These are phyloP conservation scores for Phytophthora palmivora DNA, from an alignment of 352 stramenopile genomes.

Conservation along the genomic window DNA sequence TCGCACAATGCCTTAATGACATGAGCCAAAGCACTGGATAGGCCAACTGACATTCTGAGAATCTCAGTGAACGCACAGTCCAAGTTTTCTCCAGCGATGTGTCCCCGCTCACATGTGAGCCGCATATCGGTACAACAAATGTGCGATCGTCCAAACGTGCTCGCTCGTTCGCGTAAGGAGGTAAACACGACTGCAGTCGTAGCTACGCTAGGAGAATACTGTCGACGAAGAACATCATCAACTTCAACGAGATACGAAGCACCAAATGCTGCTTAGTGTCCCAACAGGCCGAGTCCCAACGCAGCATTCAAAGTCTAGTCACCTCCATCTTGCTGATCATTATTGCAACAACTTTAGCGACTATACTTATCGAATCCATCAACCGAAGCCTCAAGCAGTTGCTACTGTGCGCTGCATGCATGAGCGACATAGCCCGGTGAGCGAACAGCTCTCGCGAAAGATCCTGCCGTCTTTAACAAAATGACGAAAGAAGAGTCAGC, in stretches of 20 bases:
- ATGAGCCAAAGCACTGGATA: neutral
- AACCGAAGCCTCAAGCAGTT: neutral
- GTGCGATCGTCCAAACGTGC: constrained; percentile 15
- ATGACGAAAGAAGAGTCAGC: neutral
- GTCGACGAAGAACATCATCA: constrained; percentile 4
- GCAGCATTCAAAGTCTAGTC: neutral
- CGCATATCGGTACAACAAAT: constrained; percentile 5
- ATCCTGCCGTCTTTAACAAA: constrained; percentile 16
- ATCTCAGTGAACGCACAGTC: neutral
- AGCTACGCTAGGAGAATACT: neutral
- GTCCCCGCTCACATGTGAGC: constrained; percentile 10
- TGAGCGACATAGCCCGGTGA: constrained; percentile 22
- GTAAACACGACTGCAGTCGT: neutral
- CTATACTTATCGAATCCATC: too few relatives aligned
- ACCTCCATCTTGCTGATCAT: too few relatives aligned
- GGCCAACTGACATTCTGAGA: neutral
- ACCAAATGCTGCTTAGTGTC: neutral
- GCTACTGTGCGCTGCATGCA: neutral
- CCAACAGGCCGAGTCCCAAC: neutral
- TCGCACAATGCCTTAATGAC: neutral
- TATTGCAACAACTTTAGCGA: too few relatives aligned
- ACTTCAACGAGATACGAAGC: constrained; percentile 7
- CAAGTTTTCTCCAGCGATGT: constrained; percentile 4
- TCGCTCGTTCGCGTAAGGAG: constrained; percentile 2
- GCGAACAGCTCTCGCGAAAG: constrained; percentile 19